These are phyloP conservation scores for Carex sylvatica DNA, from an alignment of 202 grass and related monocot species.

Conservation along the genomic window DNA sequence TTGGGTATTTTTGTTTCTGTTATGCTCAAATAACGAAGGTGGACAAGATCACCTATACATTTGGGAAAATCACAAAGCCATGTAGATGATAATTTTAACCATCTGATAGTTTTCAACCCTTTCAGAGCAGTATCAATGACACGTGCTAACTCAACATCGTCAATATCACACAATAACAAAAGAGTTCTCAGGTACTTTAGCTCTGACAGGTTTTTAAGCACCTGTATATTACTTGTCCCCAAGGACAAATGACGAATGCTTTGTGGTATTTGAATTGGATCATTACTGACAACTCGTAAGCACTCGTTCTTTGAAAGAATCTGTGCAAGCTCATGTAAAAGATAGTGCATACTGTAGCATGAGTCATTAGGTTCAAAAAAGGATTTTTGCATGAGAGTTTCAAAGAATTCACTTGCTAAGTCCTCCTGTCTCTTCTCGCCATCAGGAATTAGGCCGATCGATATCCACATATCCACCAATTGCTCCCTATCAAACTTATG, in stretches of 20 bases:
- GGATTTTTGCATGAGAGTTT: conserved; percentile 23
- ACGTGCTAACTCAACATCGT: background rate
- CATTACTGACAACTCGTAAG: background rate
- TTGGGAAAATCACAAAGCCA: background rate
- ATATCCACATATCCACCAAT: conserved; percentile 39
- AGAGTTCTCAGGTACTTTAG: conserved; percentile 31
- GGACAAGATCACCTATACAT: conserved; percentile 1
- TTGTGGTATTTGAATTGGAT: background rate
- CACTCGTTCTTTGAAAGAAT: conserved; percentile 29
- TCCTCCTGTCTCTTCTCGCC: conserved; percentile 25
- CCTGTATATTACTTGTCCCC: background rate
- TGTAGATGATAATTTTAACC: conserved; percentile 4
- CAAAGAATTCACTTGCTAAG: conserved; percentile 25
- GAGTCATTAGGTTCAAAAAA: conserved; percentile 24
- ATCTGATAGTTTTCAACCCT: conserved; percentile 6
- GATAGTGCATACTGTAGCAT: conserved; percentile 27
- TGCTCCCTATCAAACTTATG: conserved; percentile 25
- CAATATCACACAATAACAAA: conserved; percentile 9
- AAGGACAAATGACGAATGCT: conserved; percentile 34
- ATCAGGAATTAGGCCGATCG: conserved; percentile 26
- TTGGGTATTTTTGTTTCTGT: background rate
- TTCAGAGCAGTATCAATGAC: background rate
- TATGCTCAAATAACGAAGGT: conserved; percentile 21
- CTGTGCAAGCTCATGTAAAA: conserved; percentile 31
- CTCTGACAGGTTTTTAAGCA: background rate